Evolutionary conservation across 179 eudicot species (phyloP).

Genomic region (Sideroxylon spinosum): DNA sequence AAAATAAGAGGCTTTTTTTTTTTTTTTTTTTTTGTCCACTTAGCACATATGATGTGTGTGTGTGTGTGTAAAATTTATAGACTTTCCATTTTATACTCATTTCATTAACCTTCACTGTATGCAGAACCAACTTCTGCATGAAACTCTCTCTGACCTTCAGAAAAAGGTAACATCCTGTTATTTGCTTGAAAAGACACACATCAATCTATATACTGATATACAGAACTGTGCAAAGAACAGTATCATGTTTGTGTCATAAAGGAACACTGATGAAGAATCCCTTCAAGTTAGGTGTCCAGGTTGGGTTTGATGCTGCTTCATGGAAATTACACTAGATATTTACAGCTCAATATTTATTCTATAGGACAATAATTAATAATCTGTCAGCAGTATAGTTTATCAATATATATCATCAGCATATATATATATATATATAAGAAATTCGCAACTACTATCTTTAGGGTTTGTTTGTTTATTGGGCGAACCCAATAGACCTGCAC

Average conservation of each 20-base stretch:
- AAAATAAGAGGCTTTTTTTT: background rate
- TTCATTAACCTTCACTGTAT: background rate
- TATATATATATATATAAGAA: too few species aligned
- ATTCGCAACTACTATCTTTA: too few species aligned
- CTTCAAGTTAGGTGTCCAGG: background rate
- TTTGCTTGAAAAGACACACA: background rate
- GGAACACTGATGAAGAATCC: background rate
- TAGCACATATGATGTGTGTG: background rate
- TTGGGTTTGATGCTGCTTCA: too few species aligned
- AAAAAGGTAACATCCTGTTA: conserved; percentile 48
- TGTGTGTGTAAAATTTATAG: background rate
- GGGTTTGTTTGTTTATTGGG: too few species aligned
- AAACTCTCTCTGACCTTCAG: conserved; percentile 74
- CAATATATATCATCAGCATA: too few species aligned
- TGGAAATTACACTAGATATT: too few species aligned
- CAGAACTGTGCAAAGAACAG: too few species aligned
- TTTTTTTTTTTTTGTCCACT: background rate
- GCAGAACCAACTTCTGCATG: conserved; percentile 83
- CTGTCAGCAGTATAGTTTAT: too few species aligned
- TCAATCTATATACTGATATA: too few species aligned
- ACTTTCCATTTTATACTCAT: background rate
- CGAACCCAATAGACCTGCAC: too few species aligned
- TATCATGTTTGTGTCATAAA: background rate
- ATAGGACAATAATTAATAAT: too few species aligned
- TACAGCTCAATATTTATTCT: too few species aligned